Evolutionary conservation across 768 basidiomycete species (phyloP), one percentile per base, ranked within the genome.

Genomic region (Naganishia vaughanmartiniae): DNA sequence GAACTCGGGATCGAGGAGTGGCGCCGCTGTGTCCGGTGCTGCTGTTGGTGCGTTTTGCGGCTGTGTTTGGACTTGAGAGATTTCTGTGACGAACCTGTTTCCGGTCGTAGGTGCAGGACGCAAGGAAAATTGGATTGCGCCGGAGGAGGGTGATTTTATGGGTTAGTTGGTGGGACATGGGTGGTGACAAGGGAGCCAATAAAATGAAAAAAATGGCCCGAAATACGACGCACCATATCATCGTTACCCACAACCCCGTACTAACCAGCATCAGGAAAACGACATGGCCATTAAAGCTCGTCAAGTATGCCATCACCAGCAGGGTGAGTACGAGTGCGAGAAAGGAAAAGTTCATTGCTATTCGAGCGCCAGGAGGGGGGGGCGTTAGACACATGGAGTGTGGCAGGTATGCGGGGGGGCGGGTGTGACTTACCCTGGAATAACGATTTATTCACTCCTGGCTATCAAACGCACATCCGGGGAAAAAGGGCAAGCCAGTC

Each of bases 341-440:
- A 74, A 80, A 80, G 24, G 74, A 80, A 6, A 78, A 69, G 70
- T 80, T 80, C 79, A 80, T 80, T 7, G 79, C 79, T 80, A 46
- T 15, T 3, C n/a, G 65, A 51, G n/a, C 4, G n/a, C n/a, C 15
- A 19, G 21, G n/a, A 17, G 10, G 11, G 33, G 21, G 4, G 12
- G 26, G 31, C 3, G 15, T 28, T 26, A 57, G 4, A 33, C 2
- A 4, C 34, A 53, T 68, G 1, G n/a, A 1, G 24, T 34, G 7
- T 26, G 26, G 54, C 15, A n/a, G 46, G 24, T 21, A 28, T 51
- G 33, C 7, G 4, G 17, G 10, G 34, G 15, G n/a, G 4, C 12
- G 45, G 33, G 60, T 10, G 30, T 26, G 17, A 69, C 76, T 67
- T 48, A 78, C 79, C 79, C 71, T 79, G 70, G 30, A 78, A 75